Conservation (phyloP, 208 protist species). For the Leishmania gerbilli region DNA sequence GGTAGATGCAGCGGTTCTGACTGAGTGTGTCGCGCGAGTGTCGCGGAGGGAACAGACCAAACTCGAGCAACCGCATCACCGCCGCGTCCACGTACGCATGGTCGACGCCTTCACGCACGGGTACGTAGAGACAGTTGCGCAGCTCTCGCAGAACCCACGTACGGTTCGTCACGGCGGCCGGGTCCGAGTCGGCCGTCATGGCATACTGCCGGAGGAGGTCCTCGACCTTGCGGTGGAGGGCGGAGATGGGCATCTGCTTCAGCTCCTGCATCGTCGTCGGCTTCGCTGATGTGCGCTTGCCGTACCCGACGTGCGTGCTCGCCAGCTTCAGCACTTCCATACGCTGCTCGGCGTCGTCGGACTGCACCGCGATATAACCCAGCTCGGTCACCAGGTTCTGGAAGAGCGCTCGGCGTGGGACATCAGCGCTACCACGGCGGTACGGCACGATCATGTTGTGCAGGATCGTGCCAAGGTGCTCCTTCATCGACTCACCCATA, state of each 20-base stretch:
- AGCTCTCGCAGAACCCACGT: conserved; percentile 87
- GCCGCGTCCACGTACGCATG: conserved; percentile 76
- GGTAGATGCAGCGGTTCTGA: conserved; percentile 83
- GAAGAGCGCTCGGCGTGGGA: conserved; percentile 75
- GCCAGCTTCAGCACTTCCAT: conserved; percentile 75
- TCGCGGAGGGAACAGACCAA: conserved; percentile 68
- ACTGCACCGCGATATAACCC: conserved; percentile 78
- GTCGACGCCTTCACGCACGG: conserved; percentile 55
- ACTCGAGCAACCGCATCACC: conserved; percentile 55
- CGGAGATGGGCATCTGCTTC: conserved; percentile 50
- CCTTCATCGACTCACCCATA: conserved; percentile 83
- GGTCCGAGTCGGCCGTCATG: conserved; percentile 49
- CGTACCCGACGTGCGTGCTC: conserved; percentile 79
- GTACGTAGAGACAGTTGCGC: conserved; percentile 74
- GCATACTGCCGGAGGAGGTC: conserved; percentile 79
- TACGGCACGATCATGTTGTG: conserved; percentile 88
- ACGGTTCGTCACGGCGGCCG: conserved; percentile 67
- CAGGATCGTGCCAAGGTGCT: conserved; percentile 82
- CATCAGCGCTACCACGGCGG: conserved; percentile 79
- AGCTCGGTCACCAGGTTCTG: conserved; percentile 76
- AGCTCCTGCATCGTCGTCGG: conserved; percentile 72
- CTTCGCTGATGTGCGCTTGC: conserved; percentile 61
- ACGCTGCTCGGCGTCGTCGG: conserved; percentile 67
- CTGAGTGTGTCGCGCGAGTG: conserved; percentile 53
- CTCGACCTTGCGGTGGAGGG: conserved; percentile 68